Base-by-base conservation (phyloP, 176 grass and related monocot species). In the Echinochloa phyllopogon region DNA sequence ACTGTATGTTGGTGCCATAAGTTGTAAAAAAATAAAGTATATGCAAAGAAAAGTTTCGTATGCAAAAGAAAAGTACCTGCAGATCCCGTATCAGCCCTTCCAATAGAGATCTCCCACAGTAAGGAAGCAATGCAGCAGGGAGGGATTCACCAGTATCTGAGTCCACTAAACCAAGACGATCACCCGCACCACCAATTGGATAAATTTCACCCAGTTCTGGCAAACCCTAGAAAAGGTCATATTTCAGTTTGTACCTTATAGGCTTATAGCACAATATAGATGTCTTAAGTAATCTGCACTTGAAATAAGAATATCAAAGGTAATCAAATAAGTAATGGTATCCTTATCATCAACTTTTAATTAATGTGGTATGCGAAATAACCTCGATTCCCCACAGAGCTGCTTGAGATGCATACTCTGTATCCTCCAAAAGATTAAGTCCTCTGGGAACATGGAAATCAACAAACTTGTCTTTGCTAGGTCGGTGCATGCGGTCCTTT, bases 161-260 rank as follows among this genome's bases (percentile, higher is more conserved):
- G 79, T 98, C 83, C 16, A 95, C 86, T 86, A 98, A 86, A 86
- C 91, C 93, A 88, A 98, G 93, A 80, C 96, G 93, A 58, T 98
- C 96, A 72, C 96, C 93, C 51, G 96, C 93, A 90, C 96, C 96
- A 79, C 96, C 96, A 81, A 98, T 94, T 7, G 96, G 96, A 87
- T 98, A 98, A 82, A 98, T 98, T 90, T 98, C 96, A 76, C 96
- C 91, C 36, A 98, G 65, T 91, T 98, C 87, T 92, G 93, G 93
- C 87, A 98, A 92, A 86, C 96, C 96, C 96, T 98, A 95, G 64
- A 92, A 78, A 89, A 82, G 24, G 71, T 62, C 61, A 84, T 83
- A 88, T 71, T 88, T 91, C 51, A 87, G 90, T 83, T 65, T 14
- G 15, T 68, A 38, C 40, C 78, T 77, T 75, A 53, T 24, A 52